These are phyloP conservation scores for Vaccinium darrowii DNA, from an alignment of 148 eudicot genomes.

Conservation along the genomic window DNA sequence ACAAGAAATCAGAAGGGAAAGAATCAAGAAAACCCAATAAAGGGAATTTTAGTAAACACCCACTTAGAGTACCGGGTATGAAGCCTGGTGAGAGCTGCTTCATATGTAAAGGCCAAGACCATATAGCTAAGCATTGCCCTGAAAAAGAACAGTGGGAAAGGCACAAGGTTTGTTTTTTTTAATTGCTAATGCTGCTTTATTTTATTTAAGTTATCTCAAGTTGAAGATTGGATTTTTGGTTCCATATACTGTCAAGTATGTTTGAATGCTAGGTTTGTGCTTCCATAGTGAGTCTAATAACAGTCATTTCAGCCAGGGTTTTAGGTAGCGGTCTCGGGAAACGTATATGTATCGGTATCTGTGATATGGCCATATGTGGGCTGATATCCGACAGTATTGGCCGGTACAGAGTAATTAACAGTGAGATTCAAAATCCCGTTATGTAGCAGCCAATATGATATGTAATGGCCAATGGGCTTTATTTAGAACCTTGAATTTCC, in stretches of 20 bases:
- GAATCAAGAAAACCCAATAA: conserved; percentile 28
- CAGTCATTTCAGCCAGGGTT: neutral
- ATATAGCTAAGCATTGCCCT: conserved; percentile 45
- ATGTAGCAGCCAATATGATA: neutral
- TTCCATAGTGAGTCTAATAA: neutral
- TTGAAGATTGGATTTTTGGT: neutral
- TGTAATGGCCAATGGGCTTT: neutral
- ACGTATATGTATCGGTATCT: neutral
- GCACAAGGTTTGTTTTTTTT: conserved; percentile 61
- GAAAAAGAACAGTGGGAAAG: conserved; percentile 77
- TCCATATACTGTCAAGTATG: neutral
- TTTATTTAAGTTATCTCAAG: neutral
- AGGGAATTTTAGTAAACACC: conserved; percentile 41
- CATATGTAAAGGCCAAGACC: conserved; percentile 72
- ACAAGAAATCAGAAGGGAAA: conserved; percentile 8
- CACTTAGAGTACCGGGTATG: conserved; percentile 85
- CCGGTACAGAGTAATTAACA: no score
- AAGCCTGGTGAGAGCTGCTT: conserved; percentile 94
- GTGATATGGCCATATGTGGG: neutral
- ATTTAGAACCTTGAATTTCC: neutral
- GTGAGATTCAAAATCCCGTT: neutral
- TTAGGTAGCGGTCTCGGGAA: neutral
- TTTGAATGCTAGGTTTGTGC: neutral
- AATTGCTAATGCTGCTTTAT: neutral
- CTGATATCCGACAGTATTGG: no score